A percentile compares a stretch with the other conserved stretches of the same genome.
These are phyloP conservation scores for Purpureocillium lavendulum DNA, from an alignment of 2,329 filamentous ascomycete species.

Conservation along the genomic window DNA sequence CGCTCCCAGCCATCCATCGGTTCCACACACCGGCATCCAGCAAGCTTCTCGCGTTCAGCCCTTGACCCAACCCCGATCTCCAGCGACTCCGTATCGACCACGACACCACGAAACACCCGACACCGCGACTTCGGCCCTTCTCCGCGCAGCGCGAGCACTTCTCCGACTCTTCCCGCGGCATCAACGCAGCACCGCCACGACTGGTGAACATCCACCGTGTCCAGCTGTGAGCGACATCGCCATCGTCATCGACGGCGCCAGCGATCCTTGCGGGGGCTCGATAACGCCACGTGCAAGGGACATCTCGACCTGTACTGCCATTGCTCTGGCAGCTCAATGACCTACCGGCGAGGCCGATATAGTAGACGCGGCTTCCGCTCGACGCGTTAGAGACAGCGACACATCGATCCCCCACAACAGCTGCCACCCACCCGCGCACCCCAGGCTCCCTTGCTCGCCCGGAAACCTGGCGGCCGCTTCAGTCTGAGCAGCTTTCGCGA, in stretches of 20 bases:
- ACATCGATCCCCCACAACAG: neutral
- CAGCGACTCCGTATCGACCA: neutral
- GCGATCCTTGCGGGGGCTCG: too few relatives aligned
- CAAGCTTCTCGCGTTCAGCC: neutral
- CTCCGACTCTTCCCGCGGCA: too few relatives aligned
- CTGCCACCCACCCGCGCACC: neutral
- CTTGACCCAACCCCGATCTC: neutral
- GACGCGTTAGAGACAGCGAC: conserved; percentile 19
- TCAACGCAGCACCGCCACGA: too few relatives aligned
- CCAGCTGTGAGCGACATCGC: neutral
- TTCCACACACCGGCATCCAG: conserved; percentile 3
- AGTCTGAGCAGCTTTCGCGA: too few relatives aligned
- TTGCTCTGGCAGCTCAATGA: conserved; percentile 9
- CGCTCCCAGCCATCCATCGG: conserved; percentile 4
- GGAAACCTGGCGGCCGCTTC: neutral
- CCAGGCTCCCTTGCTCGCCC: neutral
- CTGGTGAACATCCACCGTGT: neutral
- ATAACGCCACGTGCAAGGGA: too few relatives aligned
- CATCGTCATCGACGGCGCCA: neutral
- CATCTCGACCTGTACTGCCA: too few relatives aligned
- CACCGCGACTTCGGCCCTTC: too few relatives aligned
- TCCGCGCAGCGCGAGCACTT: too few relatives aligned
- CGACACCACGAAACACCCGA: too few relatives aligned
- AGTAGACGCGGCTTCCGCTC: conserved; percentile 8
- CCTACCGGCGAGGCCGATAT: conserved; percentile 7